Evolutionary conservation across 2,329 filamentous ascomycete genomes (phyloP), one percentile per base, ranked within the genome.

Genomic region (Colletotrichum cuscutae): DNA sequence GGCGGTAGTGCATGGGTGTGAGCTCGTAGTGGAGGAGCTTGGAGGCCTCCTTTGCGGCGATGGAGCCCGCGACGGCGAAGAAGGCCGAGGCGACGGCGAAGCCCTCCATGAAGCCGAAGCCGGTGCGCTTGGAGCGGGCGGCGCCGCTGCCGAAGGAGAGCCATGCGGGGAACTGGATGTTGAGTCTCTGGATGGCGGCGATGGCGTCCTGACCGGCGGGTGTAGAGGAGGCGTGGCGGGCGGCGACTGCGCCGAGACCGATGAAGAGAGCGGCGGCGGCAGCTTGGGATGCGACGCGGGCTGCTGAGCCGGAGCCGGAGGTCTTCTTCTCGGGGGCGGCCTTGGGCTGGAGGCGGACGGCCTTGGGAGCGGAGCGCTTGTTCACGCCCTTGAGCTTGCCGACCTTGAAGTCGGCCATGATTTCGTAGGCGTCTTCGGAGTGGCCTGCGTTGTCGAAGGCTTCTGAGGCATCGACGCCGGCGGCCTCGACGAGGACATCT

Each of bases 371-470:
- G 32, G 65, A 75, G 49, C 73, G 71, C 66, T 64, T 76, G 65
- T 68, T 65, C 15, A 69, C 77, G 52, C 81, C 82, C 65, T 81
- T 82, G 68, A 84, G 78, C 35, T 78, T 80, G 22, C 85, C 85
- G 42, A 87, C 60, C 53, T 75, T 75, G 65, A 80, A 84, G 13
- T 78, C 72, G 2, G 78, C 79, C 80, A 87, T 83, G 59, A 85
- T 83, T 52, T 86, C 84, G 63, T 77, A 80, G 3, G 85, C 85
- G 68, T 87, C 86, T 28, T 94, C 93, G 59, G 92, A 95, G 85
- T 97, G 94, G 57, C 94, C 94, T 49, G 94, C 93, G 78, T 95
- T 93, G 83, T 97, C 94, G 78, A 95, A 97, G 54, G 91, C 92
- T 80, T 94, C 91, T 56, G 92, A 94, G 60, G 92, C 91, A 82